Percentiles rank a stretch among this genome's conserved stretches.
Conservation (phyloP, 352 stramenopile species). For the Phytophthora agathidicida region DNA sequence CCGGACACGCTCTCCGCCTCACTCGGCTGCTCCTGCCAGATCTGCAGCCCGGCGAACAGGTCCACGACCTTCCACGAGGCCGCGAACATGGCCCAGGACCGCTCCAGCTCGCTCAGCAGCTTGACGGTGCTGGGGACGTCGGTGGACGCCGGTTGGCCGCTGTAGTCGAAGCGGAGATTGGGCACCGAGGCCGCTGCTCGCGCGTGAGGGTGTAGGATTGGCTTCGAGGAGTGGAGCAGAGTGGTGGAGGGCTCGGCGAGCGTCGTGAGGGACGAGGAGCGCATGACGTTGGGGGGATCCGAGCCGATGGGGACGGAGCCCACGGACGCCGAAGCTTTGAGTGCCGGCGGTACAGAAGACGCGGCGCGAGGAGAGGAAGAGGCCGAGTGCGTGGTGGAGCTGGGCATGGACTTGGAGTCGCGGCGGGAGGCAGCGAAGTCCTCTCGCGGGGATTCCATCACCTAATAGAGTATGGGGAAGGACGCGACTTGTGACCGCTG, state of each 20-base stretch:
- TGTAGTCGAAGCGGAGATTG: constrained; percentile 11
- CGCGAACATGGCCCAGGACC: constrained; percentile 76
- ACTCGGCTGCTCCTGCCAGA: constrained; percentile 60
- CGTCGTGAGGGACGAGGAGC: constrained; percentile 7
- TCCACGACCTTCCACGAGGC: constrained; percentile 71
- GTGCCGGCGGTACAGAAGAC: not conserved
- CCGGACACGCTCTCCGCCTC: not conserved
- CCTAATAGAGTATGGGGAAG: too few relatives aligned
- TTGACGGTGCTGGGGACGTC: constrained; percentile 64
- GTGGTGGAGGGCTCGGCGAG: constrained; percentile 4
- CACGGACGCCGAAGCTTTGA: constrained; percentile 20
- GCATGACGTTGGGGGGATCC: constrained; percentile 14
- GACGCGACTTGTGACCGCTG: too few relatives aligned
- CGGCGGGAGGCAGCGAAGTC: constrained; percentile 8
- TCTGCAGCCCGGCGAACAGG: constrained; percentile 69
- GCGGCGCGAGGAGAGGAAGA: constrained; percentile 24
- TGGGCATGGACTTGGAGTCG: constrained; percentile 2
- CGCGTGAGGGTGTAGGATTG: constrained; percentile 11
- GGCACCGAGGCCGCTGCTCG: constrained; percentile 1
- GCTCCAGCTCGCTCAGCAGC: constrained; percentile 74
- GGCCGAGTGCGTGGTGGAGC: constrained; percentile 12
- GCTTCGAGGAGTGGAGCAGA: constrained; percentile 12
- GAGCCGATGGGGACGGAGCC: constrained; percentile 5
- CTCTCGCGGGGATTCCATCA: constrained; percentile 24
- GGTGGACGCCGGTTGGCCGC: constrained; percentile 10